phyloP scores from a whole-genome alignment of 306 rosid species.

The Ormosia semicastrata region DNA sequence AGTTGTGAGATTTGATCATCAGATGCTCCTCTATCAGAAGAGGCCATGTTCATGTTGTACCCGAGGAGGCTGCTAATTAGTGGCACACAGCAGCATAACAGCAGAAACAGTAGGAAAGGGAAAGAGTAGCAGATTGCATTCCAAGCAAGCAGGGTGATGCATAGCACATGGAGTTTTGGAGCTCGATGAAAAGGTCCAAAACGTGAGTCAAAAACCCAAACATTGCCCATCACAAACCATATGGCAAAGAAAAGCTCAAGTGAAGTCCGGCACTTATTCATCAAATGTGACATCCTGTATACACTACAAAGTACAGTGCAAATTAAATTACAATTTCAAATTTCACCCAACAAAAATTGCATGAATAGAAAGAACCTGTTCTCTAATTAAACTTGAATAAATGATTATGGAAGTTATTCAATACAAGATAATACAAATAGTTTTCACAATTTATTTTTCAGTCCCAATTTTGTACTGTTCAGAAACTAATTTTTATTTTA shows the following conservation, averaged over 20 bases:
- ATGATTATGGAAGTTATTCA: neutral
- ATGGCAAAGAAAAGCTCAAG: conserved; percentile 93
- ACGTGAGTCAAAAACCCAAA: conserved; percentile 91
- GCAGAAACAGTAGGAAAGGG: conserved; percentile 85
- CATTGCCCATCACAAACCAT: conserved; percentile 99
- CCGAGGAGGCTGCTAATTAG: conserved; percentile 71
- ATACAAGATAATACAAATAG: neutral
- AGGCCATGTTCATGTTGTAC: conserved; percentile 88
- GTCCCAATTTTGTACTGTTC: neutral
- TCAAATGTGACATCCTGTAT: conserved; percentile 73
- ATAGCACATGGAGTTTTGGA: conserved; percentile 81
- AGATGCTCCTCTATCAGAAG: conserved; percentile 70
- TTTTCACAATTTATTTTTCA: neutral
- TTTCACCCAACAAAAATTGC: neutral
- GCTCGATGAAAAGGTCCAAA: conserved; percentile 70
- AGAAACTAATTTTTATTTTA: neutral
- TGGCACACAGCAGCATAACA: conserved; percentile 92
- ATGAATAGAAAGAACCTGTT: neutral
- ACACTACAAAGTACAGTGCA: neutral
- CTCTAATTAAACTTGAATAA: neutral
- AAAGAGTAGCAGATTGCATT: conserved; percentile 93
- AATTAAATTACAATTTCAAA: neutral
- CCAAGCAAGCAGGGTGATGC: conserved; percentile 82
- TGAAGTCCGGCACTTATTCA: conserved; percentile 76
- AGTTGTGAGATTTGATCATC: conserved; percentile 84